A percentile compares a stretch with the other conserved stretches of the same genome.
Conservation (phyloP, 768 basidiomycete species). For the Boletus speciosus region DNA sequence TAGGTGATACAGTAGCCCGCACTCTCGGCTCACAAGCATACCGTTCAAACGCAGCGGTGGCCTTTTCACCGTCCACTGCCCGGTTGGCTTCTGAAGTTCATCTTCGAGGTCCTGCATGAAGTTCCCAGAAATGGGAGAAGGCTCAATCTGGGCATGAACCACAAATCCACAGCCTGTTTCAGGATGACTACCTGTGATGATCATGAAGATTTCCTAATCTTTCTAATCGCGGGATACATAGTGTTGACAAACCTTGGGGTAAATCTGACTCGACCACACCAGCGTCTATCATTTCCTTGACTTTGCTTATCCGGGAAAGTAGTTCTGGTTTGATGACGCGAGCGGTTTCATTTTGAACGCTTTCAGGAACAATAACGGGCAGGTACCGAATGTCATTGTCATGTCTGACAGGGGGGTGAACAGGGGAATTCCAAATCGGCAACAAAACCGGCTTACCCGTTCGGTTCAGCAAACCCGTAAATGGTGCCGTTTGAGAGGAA, state of each 20-base stretch:
- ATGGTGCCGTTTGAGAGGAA: constrained; percentile 70
- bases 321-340: constrained; percentile 59
- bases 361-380: constrained; percentile 61
- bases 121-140: constrained; percentile 46
- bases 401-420: constrained; percentile 35
- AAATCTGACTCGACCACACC: constrained; percentile 59
- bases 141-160: constrained; percentile 63
- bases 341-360: constrained; percentile 55
- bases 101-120: constrained; percentile 69
- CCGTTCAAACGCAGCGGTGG: constrained; percentile 61
- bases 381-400: constrained; percentile 64
- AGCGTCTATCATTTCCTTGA: constrained; percentile 62
- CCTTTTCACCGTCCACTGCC: constrained; percentile 53
- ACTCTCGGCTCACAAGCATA: constrained; percentile 73
- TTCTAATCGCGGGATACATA: not conserved
- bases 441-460: constrained; percentile 44
- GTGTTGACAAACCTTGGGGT: constrained; percentile 25
- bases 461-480: constrained; percentile 67
- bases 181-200: constrained; percentile 40
- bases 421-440: not conserved
- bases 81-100: constrained; percentile 72
- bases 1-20: constrained; percentile 71
- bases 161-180: constrained; percentile 60
- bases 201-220: not conserved
- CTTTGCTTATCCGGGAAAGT: constrained; percentile 50